Conservation (phyloP, 2,329 filamentous ascomycete genomes). For the Ceratocystis albifundus region DNA sequence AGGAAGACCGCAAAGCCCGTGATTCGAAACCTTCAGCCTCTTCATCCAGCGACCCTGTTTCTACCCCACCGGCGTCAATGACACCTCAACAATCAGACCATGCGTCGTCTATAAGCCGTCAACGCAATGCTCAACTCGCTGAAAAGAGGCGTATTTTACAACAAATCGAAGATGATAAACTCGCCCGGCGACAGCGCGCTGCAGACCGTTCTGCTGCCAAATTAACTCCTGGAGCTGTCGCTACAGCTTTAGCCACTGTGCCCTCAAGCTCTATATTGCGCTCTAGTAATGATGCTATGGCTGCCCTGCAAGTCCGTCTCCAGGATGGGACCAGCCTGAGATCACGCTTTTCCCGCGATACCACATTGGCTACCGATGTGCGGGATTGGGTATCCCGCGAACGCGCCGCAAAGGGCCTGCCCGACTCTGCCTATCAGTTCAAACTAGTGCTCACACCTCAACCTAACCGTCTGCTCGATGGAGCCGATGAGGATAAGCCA, state of each 20-base stretch:
- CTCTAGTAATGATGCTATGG: conserved; percentile 28
- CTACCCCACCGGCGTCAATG: conserved; percentile 25
- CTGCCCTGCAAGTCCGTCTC: conserved; percentile 63
- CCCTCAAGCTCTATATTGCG: conserved; percentile 30
- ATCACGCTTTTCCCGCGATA: conserved; percentile 52
- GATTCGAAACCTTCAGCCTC: conserved; percentile 31
- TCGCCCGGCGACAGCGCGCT: conserved; percentile 47
- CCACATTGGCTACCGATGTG: conserved; percentile 54
- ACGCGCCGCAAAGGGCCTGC: conserved; percentile 42
- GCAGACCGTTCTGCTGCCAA: conserved; percentile 27
- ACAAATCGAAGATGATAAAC: conserved; percentile 66
- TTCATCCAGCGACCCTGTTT: conserved; percentile 25
- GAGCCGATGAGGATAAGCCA: conserved; percentile 58
- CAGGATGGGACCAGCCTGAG: conserved; percentile 76
- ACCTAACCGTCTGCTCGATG: conserved; percentile 62
- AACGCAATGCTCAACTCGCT: conserved; percentile 42
- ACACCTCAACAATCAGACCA: conserved; percentile 33
- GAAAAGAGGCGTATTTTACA: conserved; percentile 61
- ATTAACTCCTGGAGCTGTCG: conserved; percentile 28
- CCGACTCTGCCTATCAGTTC: conserved; percentile 54
- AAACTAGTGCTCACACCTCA: conserved; percentile 70
- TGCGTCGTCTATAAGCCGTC: conserved; percentile 47
- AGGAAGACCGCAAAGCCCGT: conserved; percentile 16
- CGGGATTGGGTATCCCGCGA: conserved; percentile 64
- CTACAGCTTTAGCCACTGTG: conserved; percentile 28